These are phyloP conservation scores for Caloboletus firmus DNA, from an alignment of 1,284 basidiomycete species.

Conservation along the genomic window DNA sequence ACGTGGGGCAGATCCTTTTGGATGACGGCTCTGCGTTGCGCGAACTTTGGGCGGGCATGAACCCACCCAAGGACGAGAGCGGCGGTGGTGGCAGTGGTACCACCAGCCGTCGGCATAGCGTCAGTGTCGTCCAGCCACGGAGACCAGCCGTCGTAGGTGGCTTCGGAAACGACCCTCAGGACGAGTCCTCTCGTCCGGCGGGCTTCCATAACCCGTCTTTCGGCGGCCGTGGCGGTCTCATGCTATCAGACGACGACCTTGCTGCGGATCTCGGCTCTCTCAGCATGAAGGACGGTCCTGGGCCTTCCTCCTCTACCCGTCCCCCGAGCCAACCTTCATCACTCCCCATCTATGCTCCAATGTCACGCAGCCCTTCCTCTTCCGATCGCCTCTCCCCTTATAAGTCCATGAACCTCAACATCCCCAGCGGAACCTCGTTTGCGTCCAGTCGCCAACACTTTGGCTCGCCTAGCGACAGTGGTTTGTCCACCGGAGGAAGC, in stretches of 20 bases:
- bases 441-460: conserved; percentile 45
- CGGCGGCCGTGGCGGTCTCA: conserved; percentile 49
- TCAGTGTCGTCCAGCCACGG: conserved; percentile 79
- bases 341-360: conserved; percentile 68
- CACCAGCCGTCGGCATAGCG: conserved; percentile 81
- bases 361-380: conserved; percentile 60
- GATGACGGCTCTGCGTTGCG: conserved; percentile 67
- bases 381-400: conserved; percentile 57
- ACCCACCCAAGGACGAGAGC: conserved; percentile 52
- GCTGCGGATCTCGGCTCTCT: conserved; percentile 68
- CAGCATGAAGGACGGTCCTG: conserved; percentile 52
- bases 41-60: conserved; percentile 68
- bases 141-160: conserved; percentile 59
- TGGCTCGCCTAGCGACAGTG: conserved; percentile 60
- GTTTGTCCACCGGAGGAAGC: conserved; percentile 43
- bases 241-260: conserved; percentile 80
- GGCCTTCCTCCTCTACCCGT: conserved; percentile 43
- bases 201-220: conserved; percentile 28
- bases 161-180: conserved; percentile 51
- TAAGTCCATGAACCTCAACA: conserved; percentile 56
- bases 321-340: conserved; percentile 62
- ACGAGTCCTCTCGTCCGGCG: conserved; percentile 40
- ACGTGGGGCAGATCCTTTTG: conserved; percentile 72
- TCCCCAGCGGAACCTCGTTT: conserved; percentile 46
- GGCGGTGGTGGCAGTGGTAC: conserved; percentile 70